Base-by-base conservation (phyloP, 306 rosid genomes). In the Rosa persica region DNA sequence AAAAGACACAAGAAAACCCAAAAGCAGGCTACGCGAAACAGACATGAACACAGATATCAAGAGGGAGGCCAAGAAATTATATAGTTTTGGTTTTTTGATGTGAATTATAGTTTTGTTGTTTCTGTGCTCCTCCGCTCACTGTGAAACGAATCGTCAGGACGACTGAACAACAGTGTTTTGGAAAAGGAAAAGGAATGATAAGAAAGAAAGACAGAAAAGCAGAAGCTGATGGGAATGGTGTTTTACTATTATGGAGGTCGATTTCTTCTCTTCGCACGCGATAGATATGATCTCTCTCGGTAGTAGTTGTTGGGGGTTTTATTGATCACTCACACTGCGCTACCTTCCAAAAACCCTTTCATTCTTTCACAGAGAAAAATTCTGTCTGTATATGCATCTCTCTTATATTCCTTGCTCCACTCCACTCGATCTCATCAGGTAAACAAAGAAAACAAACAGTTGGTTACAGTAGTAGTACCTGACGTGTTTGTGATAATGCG, bases 401-500 rank as follows among this genome's bases (percentile, higher is more conserved):
- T 38, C 70, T 19, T 68, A 65, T 39, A n/a, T 72, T 51, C 76
- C 34, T 73, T 64, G n/a, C 72, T 30, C 47, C 52, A 51, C 40
- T 64, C 69, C 69, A 64, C 46, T 34, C 44, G 40, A 62, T 51
- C 13, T 22, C 68, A 46, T 6, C 44, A 36, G 67, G 11, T 52
- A 60, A 60, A 25, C 38, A 30, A 34, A 5, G 15, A 66, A 25
- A 22, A 66, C 72, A 83, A 25, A 78, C 76, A 70, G 17, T 39
- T 47, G 12, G 47, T 57, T 57, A n/a, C 64, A 57, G 64, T 27
- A 30, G 40, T 16, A 47, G 78, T 83, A 85, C 89, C 92, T 82
- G 97, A 64, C 1, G 93, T 73, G 80, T 81, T 82, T 13, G 86
- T 58, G 73, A 87, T 91, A 36, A 91, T 65, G 67, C 87, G 96